Conservation (phyloP, 495 filamentous ascomycete genomes). For the Penicillium salamii region DNA sequence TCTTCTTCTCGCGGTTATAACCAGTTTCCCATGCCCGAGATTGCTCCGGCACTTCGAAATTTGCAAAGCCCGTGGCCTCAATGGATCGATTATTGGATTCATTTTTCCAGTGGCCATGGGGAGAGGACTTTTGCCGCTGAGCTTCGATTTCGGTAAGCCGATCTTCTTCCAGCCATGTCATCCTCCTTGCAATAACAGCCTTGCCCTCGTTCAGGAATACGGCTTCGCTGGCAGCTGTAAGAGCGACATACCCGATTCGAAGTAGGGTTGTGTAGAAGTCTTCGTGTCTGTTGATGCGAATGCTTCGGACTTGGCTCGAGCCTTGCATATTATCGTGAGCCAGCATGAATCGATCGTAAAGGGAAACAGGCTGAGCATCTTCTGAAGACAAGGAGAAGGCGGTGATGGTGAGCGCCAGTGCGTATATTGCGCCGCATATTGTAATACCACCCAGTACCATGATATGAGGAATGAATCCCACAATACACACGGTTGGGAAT, state of each 20-base stretch:
- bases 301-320: constrained; percentile 73
- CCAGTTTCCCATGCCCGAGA: constrained; percentile 51
- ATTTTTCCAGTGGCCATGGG: constrained; percentile 22
- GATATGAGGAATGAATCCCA: constrained; percentile 92
- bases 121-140: constrained; percentile 27
- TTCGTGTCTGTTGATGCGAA: constrained; percentile 77
- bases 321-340: constrained; percentile 91
- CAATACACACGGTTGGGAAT: constrained; percentile 91
- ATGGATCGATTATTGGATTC: constrained; percentile 30
- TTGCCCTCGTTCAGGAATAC: constrained; percentile 92
- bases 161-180: constrained; percentile 92
- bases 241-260: constrained; percentile 76
- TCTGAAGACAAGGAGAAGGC: constrained; percentile 62
- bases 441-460: constrained; percentile 76
- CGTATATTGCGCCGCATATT: constrained; percentile 72
- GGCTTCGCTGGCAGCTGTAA: constrained; percentile 91
- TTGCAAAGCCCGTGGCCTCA: constrained; percentile 27
- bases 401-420: constrained; percentile 69
- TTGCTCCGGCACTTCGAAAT: constrained; percentile 35
- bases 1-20: constrained; percentile 65
- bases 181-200: constrained; percentile 65
- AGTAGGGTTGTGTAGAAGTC: constrained; percentile 94
- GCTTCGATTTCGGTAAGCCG: constrained; percentile 60
- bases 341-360: constrained; percentile 54
- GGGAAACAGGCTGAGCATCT: constrained; percentile 29